phyloP scores from a whole-genome alignment of 495 filamentous ascomycete genomes.

The Lophiotrema nucula region DNA sequence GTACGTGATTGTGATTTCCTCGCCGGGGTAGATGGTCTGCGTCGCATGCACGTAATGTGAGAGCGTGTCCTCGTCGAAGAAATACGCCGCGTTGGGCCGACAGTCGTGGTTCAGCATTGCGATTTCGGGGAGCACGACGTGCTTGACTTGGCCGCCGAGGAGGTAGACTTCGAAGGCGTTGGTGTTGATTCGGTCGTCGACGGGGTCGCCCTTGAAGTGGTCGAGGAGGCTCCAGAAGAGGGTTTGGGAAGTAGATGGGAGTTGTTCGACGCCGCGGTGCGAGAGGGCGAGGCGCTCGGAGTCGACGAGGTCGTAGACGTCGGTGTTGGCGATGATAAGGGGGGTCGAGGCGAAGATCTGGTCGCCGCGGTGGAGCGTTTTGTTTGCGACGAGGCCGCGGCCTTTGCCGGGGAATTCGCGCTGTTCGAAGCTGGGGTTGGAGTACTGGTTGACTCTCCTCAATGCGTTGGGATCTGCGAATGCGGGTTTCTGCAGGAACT shows the following conservation, averaged over 20 bases:
- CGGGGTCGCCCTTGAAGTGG: slow-evolving; percentile 27
- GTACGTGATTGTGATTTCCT: slow-evolving; percentile 32
- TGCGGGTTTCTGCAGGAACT: slow-evolving; percentile 11
- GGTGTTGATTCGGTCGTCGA: slow-evolving; percentile 31
- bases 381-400: slow-evolving; percentile 25
- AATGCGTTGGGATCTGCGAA: slow-evolving; percentile 10
- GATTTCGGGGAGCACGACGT: slow-evolving; percentile 26
- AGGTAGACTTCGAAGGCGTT: slow-evolving; percentile 30
- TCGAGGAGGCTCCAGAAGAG: slow-evolving; percentile 21
- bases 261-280: slow-evolving; percentile 13
- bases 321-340: slow-evolving; percentile 20
- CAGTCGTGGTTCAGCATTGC: slow-evolving; percentile 31
- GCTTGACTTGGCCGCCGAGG: slow-evolving; percentile 10
- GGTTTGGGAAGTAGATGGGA: slow-evolving; percentile 6
- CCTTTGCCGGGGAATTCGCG: slow-evolving; percentile 26
- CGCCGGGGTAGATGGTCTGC: slow-evolving; percentile 24
- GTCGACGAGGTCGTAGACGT: slow-evolving; percentile 15
- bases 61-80: slow-evolving; percentile 26
- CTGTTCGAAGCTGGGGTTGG: slow-evolving; percentile 12
- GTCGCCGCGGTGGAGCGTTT: slow-evolving; percentile 25
- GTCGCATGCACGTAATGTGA: slow-evolving; percentile 27
- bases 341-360: slow-evolving; percentile 26
- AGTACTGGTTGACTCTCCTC: slow-evolving; percentile 2
- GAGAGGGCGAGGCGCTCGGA: slow-evolving; percentile 10
- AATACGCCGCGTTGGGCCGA: slow-evolving; percentile 30